Evolutionary conservation across 1,284 basidiomycete genomes (phyloP).

Genomic region (Pyrrhoderma lamaoense): DNA sequence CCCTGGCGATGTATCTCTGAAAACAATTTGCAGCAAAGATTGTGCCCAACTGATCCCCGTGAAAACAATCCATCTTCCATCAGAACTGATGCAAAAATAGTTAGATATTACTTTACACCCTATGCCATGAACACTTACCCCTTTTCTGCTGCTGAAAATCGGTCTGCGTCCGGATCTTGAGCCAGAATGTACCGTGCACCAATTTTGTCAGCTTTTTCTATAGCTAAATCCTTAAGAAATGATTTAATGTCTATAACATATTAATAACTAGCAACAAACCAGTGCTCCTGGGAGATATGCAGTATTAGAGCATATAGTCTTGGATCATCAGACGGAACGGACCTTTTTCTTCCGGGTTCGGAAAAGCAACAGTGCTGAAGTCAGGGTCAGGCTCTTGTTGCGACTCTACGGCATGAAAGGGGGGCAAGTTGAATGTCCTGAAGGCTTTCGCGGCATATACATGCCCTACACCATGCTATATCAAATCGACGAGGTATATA

Average conservation of each 20-base stretch:
- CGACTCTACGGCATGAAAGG: slow-evolving; percentile 51
- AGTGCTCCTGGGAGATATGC: slow-evolving; percentile 39
- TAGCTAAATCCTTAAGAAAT: slow-evolving; percentile 52
- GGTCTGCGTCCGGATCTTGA: slow-evolving; percentile 81
- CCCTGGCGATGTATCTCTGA: slow-evolving; percentile 49
- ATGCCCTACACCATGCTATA: slow-evolving; percentile 71
- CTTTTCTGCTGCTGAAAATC: slow-evolving; percentile 76
- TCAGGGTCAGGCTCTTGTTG: slow-evolving; percentile 72
- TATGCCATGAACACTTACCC: slow-evolving; percentile 33
- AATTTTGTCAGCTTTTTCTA: slow-evolving; percentile 47
- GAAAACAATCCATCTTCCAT: slow-evolving; percentile 62
- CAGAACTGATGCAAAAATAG: slow-evolving; percentile 13
- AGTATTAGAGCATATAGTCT: slow-evolving; percentile 8
- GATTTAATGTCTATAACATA: background rate
- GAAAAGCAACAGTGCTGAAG: slow-evolving; percentile 76
- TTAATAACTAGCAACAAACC: slow-evolving; percentile 30
- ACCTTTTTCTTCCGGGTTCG: slow-evolving; percentile 86
- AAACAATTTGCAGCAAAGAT: slow-evolving; percentile 63
- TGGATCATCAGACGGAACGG: slow-evolving; percentile 18
- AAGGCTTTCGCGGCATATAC: slow-evolving; percentile 54
- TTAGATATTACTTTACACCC: background rate
- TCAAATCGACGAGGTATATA: too few species aligned
- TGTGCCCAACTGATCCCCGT: slow-evolving; percentile 77
- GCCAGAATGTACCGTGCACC: slow-evolving; percentile 63
- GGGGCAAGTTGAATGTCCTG: slow-evolving; percentile 45